Evolutionary conservation across 768 basidiomycete species (phyloP), one percentile per base, ranked within the genome.

Genomic region (Infundibulicybe gibba): DNA sequence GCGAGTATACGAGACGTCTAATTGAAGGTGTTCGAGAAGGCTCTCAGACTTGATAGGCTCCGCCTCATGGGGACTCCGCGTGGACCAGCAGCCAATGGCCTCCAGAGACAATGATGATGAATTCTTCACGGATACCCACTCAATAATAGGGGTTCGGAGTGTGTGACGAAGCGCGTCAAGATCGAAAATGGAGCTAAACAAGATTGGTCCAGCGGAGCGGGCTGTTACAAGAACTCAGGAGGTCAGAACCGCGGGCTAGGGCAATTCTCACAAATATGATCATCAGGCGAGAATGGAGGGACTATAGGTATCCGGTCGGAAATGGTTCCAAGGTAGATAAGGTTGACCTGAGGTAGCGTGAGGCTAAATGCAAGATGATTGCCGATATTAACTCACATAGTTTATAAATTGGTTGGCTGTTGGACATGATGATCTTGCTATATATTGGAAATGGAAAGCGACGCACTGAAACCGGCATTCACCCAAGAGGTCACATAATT

Each of bases 401-500:
- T 61, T 61, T 45, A 68, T 65, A 31, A 71, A 64, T 46, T 68
- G 62, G 56, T 68, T 67, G 41, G 68, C 68, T 68, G 45, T 21
- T 32, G 3, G 16, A 37, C 20, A 45, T 16, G 17, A 9, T 14
- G 41, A 9, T 12, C 17, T 42, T n/a, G 20, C 16, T 8, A 19
- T 32, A 9, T 31, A 31, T 14, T 32, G 31, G 20, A 19, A n/a
- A 17, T 3, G 20, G 12, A 43, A 15, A 45, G 34, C 25, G 15
- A 66, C 71, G 49, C 47, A 74, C 74, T 81, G 68, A 80, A 80
- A 16, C 80, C 80, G 4, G 77, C 79, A 44, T 69, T 73, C 5
- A 73, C 62, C 76, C 76, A 80, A 11, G 77, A 69, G 0, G 80
- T 81, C 45, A 83, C 69, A 54, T 81, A 83, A 49, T 72, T 59